Percentiles rank a stretch among this genome's conserved stretches.
phyloP scores from a whole-genome alignment of 2,329 filamentous ascomycete species.

The Chrysosporium queenslandicum region DNA sequence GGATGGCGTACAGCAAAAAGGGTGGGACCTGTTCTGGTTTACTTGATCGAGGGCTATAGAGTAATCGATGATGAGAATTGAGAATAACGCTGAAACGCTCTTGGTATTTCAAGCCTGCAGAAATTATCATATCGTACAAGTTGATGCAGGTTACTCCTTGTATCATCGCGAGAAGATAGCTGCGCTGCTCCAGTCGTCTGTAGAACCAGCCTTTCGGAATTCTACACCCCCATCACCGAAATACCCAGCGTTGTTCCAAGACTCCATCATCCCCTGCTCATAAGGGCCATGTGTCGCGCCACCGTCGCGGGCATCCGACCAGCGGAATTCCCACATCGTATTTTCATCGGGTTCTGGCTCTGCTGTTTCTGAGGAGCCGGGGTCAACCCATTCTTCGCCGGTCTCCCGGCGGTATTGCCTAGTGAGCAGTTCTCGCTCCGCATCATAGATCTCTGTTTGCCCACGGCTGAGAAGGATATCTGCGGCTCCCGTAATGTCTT shows the following conservation, averaged over 20 bases:
- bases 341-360: constrained; percentile 25
- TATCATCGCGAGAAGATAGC: constrained; percentile 43
- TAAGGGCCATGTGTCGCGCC: constrained; percentile 76
- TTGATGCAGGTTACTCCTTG: background rate
- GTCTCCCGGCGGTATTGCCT: constrained; percentile 76
- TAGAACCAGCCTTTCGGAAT: constrained; percentile 52
- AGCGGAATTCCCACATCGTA: constrained; percentile 78
- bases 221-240: constrained; percentile 77
- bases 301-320: constrained; percentile 77
- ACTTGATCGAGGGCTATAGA: background rate
- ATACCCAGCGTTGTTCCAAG: constrained; percentile 86
- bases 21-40: background rate
- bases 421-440: constrained; percentile 71
- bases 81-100: background rate
- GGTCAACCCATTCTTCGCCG: constrained; percentile 70
- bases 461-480: constrained; percentile 76
- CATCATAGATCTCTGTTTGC: constrained; percentile 82
- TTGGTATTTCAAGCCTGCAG: background rate
- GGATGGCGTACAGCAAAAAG: constrained; percentile 2
- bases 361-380: constrained; percentile 24
- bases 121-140: constrained; percentile 11
- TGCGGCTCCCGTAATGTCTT: constrained; percentile 77
- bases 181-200: constrained; percentile 45
- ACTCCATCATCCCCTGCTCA: constrained; percentile 72
- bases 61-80: background rate